phyloP scores from a whole-genome alignment of 2,329 filamentous ascomycete genomes.

The Dryadomyces sulphureus region DNA sequence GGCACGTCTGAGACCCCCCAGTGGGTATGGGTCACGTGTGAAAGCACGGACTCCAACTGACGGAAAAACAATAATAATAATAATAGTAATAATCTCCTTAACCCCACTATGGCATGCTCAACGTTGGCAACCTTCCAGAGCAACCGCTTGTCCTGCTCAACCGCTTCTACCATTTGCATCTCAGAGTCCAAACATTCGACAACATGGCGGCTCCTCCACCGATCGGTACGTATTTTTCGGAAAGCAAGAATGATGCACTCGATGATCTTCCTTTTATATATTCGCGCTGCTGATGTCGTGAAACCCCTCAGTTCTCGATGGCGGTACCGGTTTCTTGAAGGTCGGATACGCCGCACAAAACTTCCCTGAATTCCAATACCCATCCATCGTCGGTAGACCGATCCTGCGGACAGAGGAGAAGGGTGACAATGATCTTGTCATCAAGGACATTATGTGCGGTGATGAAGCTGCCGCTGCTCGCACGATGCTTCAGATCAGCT shows the following conservation, averaged over 20 bases:
- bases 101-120: neutral
- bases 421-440: constrained; percentile 45
- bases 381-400: constrained; percentile 92
- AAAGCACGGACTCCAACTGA: no score
- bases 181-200: neutral
- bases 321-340: constrained; percentile 98
- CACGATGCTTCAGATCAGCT: constrained; percentile 96
- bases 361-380: constrained; percentile 97
- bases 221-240: constrained; percentile 31
- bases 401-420: constrained; percentile 93
- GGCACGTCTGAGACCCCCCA: no score
- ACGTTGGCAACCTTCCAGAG: constrained; percentile 10
- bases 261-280: neutral
- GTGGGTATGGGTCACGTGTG: no score
- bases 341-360: constrained; percentile 98
- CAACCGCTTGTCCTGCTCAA: constrained; percentile 3
- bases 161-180: neutral
- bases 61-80: neutral
- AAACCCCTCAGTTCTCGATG: constrained; percentile 69
- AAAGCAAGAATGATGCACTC: neutral
- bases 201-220: constrained; percentile 35
- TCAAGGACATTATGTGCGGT: constrained; percentile 99
- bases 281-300: neutral
- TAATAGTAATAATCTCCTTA: neutral
- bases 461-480: constrained; percentile 92